Evolutionary conservation across 768 basidiomycete species (phyloP).

Genomic region (Boletus coccyginus): DNA sequence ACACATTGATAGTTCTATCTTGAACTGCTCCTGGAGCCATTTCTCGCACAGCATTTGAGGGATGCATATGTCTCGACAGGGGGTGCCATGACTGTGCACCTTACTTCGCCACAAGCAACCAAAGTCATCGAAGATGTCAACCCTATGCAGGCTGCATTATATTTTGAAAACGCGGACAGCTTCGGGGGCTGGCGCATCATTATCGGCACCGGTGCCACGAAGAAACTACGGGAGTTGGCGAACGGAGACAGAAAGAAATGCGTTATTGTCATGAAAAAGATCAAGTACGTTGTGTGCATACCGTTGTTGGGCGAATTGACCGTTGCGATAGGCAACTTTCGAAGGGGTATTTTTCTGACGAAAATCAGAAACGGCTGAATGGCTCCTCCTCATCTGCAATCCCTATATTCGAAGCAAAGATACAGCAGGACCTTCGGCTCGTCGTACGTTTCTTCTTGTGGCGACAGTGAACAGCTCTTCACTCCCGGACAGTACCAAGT

Average conservation of each 20-base stretch:
- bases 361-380: conserved; percentile 62
- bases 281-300: conserved; percentile 43
- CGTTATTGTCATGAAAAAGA: conserved; percentile 61
- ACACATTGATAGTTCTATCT: conserved; percentile 25
- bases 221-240: conserved; percentile 46
- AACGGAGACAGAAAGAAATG: conserved; percentile 47
- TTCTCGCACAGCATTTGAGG: conserved; percentile 7
- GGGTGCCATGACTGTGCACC: not conserved
- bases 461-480: not conserved
- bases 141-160: conserved; percentile 57
- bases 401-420: conserved; percentile 69
- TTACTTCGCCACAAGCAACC: not conserved
- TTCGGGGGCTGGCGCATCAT: conserved; percentile 67
- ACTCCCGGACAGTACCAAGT: conserved; percentile 42
- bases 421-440: conserved; percentile 55
- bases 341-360: conserved; percentile 62
- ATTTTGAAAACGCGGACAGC: conserved; percentile 55
- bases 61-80: conserved; percentile 7
- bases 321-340: conserved; percentile 55
- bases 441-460: conserved; percentile 37
- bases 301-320: not conserved
- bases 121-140: not conserved
- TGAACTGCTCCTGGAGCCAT: conserved; percentile 17
- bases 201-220: conserved; percentile 49
- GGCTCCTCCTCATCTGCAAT: conserved; percentile 40